These are phyloP conservation scores for Cladorrhinum sp. DNA, from an alignment of 2,329 filamentous ascomycete species.

Conservation along the genomic window DNA sequence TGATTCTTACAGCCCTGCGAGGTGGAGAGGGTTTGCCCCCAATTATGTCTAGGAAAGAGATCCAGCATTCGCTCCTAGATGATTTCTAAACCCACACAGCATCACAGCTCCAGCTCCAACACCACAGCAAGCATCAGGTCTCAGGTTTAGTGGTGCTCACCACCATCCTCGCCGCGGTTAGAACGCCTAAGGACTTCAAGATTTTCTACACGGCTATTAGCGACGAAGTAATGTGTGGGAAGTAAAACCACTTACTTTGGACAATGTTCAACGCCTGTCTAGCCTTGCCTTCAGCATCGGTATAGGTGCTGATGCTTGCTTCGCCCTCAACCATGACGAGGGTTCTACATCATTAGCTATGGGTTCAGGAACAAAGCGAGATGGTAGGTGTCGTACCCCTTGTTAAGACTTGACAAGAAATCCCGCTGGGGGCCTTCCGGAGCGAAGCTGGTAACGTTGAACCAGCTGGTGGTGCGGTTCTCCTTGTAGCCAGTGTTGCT, in stretches of 20 bases:
- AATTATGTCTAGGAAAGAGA: neutral
- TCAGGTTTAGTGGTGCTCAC: neutral
- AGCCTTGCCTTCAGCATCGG: conserved; percentile 68
- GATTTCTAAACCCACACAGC: conserved; percentile 3
- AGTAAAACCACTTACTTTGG: conserved; percentile 64
- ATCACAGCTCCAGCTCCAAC: neutral
- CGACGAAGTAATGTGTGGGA: neutral
- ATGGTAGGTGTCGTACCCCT: conserved; percentile 65
- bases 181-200: conserved; percentile 45
- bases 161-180: neutral
- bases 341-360: conserved; percentile 49
- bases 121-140: neutral
- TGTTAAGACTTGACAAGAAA: conserved; percentile 68
- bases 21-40: neutral
- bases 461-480: conserved; percentile 80
- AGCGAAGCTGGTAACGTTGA: conserved; percentile 70
- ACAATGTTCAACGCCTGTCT: conserved; percentile 64
- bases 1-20: conserved; percentile 2
- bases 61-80: neutral
- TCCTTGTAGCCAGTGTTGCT: conserved; percentile 64
- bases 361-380: too few species aligned
- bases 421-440: conserved; percentile 67
- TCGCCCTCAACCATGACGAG: conserved; percentile 83
- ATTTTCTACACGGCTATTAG: conserved; percentile 36
- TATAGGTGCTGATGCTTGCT: conserved; percentile 63